Base-by-base conservation (phyloP, 73 alveolate species). In the Blepharisma japonicum region DNA sequence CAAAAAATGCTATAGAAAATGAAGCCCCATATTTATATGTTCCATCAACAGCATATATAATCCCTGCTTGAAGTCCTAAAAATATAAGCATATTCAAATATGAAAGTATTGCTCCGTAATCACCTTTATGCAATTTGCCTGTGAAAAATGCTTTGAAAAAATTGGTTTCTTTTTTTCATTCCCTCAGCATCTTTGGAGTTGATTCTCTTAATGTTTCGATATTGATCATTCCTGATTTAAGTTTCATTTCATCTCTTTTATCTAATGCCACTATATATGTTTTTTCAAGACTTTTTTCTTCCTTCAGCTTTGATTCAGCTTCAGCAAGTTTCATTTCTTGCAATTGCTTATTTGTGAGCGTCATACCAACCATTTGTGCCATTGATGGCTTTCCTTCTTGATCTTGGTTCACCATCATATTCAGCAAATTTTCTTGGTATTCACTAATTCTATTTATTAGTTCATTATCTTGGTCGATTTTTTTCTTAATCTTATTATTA, bases 121-220 rank as follows among this genome's bases (percentile, higher is more conserved):
- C 95, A 50, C 71, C 74, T 55, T 68, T 77, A n/a, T 82, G 71
- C 4, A 88, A 82, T 3, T 48, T 72, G 4, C 89, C 87, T n/a
- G 70, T 56, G 11, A 54, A 71, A 82, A 88, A 88, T 6, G 95
- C 95, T 6, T 25, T 27, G 48, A 81, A 61, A 45, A 61, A 50
- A 6, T 71, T 68, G 47, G 14, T 49, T 9, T 71, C 85, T 9
- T 20, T 45, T 74, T 77, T 80, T 87, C 87, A 80, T 32, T 80
- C 89, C 6, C 7, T 45, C 21, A 87, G 6, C 21, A 7, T 50
- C 81, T 79, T 54, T 39, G 74, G 74, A 9, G 27, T 70, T 45
- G 11, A 18, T 45, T 70, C 76, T 45, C 66, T 23, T 53, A n/a
- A 3, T n/a, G 18, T 53, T 1, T 14, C 68, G 18, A n/a, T 14